Evolutionary conservation across 257 asterid genomes (phyloP), one percentile per base, ranked within the genome.

Genomic region (Gynochthodes officinalis): DNA sequence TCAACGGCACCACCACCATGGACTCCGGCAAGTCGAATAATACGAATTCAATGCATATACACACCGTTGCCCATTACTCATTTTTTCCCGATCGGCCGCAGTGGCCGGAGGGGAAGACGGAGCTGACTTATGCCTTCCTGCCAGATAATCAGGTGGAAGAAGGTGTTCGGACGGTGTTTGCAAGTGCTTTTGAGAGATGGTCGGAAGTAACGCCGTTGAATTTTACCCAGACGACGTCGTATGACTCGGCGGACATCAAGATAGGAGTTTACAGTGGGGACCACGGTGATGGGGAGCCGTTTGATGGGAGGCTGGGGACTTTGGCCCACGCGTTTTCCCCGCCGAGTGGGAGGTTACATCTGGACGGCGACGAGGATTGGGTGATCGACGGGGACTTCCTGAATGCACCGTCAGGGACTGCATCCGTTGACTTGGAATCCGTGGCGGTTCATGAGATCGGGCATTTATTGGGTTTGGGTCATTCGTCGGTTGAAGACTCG

Each of bases 391-490:
- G 97, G 5, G 65, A 79, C 12, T 88, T 80, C 42, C 10, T 77
- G 16, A 72, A 54, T 52, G 77, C 82, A 18, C 60, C 88, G 19
- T 76, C 81, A 27, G 37, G 28, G 40, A 1, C 42, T 30, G 79
- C 97, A 21, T 91, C 92, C 0, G 89, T 92, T 66, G 98, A 92
- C 79, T 72, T 92, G 79, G 98, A 92, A 74, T 90, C 96, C 15
- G 98, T 92, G 5, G 98, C 94, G 72, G 95, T 90, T 53, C 98
- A 92, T 49, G 98, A 92, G 64, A 92, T 92, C 76, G 98, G 98
- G 76, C 98, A 92, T 75, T 72, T 90, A 23, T 87, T 92, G 73
- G 98, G 98, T 76, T 75, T 92, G 86, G 98, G 98, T 49, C 97
- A 92, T 64, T 90, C 97, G 70, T 87, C 98, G 8, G 93, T 88